Base-by-base conservation (phyloP, 1,284 basidiomycete genomes). In the Anthracocystis setariae region DNA sequence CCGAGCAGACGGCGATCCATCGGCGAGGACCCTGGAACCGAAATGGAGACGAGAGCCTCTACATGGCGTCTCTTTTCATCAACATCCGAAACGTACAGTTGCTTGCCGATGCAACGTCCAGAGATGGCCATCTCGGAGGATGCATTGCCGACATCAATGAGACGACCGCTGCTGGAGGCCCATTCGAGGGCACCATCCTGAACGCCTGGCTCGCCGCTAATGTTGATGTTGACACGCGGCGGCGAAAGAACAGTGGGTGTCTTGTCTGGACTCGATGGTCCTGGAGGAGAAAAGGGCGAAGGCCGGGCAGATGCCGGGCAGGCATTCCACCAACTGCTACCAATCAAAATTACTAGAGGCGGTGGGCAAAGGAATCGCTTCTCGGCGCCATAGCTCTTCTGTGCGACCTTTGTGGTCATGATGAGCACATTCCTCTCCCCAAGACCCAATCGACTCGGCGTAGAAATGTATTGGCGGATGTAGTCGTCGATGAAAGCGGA, bases 331-430 rank as follows among this genome's bases (percentile, higher is more conserved):
- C 94, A 98, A 24, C 91, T 91, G 80, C 92, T 91, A 46, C 94
- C 95, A 78, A 96, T 91, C 86, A 98, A 88, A 78, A 94, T 91
- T 33, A 93, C 94, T 46, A 93, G 93, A 4, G 94, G 94, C 52
- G 94, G 94, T 2, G 95, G 95, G 80, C 94, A 96, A 15, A 98
- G 87, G 87, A 97, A 97, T 87, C 94, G 88, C 84, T 97, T 96
- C 84, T 98, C 94, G 12, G 90, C 93, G 38, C 93, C 94, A 80
- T 98, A 98, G 18, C 92, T 93, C 83, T 97, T 96, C 85, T 98
- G 95, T 3, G 93, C 95, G 38, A 97, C 93, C 81, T 92, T 93
- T 82, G 92, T 93, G 23, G 93, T 94, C 91, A 96, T 93, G 79
- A 98, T 91, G 60, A 96, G 91, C 64, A 98, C 89, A 12, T 92